Conservation (phyloP, 73 alveolate genomes). For the Strombidium stylifer region DNA sequence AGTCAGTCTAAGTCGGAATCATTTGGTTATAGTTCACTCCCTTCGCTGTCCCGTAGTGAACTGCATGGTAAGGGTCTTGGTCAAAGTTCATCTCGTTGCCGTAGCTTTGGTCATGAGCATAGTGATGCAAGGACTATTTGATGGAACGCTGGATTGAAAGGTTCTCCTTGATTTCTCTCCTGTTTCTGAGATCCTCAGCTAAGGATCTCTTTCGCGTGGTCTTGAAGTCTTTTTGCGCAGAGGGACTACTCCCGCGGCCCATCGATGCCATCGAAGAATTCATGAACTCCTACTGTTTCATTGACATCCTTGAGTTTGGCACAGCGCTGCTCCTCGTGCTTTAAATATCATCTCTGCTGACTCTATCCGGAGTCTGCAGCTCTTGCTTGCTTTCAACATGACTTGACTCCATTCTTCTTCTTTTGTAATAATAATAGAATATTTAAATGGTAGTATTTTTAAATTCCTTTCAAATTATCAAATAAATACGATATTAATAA, state of each 20-base stretch:
- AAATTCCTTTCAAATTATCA: neutral
- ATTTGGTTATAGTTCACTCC: no score
- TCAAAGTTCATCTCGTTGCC: no score
- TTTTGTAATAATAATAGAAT: neutral
- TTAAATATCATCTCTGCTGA: no score
- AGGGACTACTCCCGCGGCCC: no score
- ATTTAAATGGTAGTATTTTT: neutral
- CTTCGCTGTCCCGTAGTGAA: neutral
- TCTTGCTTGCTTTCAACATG: slow-evolving; percentile 2
- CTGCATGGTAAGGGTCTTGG: neutral
- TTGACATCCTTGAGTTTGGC: no score
- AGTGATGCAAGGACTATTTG: neutral
- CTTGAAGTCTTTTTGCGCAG: no score
- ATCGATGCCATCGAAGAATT: no score
- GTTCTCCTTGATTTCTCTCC: slow-evolving; percentile 27
- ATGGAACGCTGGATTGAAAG: neutral
- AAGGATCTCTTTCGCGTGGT: no score
- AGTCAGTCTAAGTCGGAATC: slow-evolving; percentile 24
- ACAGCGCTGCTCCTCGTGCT: no score
- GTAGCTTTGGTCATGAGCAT: neutral
- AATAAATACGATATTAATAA: no score
- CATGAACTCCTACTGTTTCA: no score
- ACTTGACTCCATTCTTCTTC: slow-evolving; percentile 1
- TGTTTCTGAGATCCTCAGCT: slow-evolving; percentile 19
- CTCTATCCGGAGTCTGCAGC: slow-evolving; percentile 1